Base-by-base conservation (phyloP, 257 asterid genomes). In the Fraxinus quadrangulata region DNA sequence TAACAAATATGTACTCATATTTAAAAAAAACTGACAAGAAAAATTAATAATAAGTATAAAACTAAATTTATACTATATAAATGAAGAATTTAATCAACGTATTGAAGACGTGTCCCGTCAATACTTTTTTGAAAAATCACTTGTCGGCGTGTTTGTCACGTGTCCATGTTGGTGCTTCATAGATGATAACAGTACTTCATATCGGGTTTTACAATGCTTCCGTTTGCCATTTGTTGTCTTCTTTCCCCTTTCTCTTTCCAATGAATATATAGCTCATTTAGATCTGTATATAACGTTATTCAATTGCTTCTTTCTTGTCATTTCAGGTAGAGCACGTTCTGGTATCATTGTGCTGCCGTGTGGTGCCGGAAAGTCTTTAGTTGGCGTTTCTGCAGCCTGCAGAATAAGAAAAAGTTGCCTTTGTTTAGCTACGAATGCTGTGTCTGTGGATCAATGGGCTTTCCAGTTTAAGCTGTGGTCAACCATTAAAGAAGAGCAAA, bases 371-470 rank as follows among this genome's bases (percentile, higher is more conserved):
- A 96, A 96, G 88, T 96, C 99, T 75, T 88, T 96, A 75, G 98
- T 96, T 73, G 99, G 99, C 16, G 99, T 96, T 75, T 96, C 99
- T 80, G 99, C 99, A 24, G 98, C 99, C 70, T 82, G 87, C 89
- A 88, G 99, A 84, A 96, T 96, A 83, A 90, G 85, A 84, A 96
- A 96, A 84, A 96, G 99, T 78, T 96, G 99, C 83, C 98, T 96
- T 78, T 93, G 99, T 88, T 91, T 96, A 89, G 99, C 99, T 69
- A 96, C 99, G 59, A 96, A 96, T 84, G 98, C 99, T 30, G 99
- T 96, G 75, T 96, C 99, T 72, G 99, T 96, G 80, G 99, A 96
- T 86, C 99, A 96, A 83, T 96, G 98, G 99, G 99, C 99, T 79
- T 92, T 93, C 87, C 99, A 93, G 83, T 96, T 96, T 81, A 93